Percentiles rank a stretch among this genome's conserved stretches.
Conservation (phyloP, 805 yeast species). For the Candida dajiaensis region DNA sequence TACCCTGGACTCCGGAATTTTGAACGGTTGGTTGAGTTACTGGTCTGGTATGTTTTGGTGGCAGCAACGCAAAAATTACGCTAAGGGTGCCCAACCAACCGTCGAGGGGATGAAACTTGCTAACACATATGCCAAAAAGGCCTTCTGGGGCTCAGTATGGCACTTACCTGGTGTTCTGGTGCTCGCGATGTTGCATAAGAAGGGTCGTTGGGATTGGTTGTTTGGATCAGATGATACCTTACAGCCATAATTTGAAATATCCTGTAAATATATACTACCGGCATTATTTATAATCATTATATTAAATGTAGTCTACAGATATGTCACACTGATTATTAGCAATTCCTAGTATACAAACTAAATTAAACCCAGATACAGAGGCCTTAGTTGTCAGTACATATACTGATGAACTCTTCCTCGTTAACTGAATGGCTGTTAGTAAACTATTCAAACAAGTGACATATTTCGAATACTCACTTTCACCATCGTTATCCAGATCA, state of each 20-base stretch:
- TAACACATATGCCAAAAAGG: slow-evolving; percentile 66
- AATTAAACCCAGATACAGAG: neutral
- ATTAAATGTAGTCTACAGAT: too few species aligned
- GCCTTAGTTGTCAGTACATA: slow-evolving; percentile 63
- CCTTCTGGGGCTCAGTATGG: slow-evolving; percentile 93
- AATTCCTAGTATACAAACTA: neutral
- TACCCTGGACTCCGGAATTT: slow-evolving; percentile 70
- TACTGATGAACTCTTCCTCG: slow-evolving; percentile 85
- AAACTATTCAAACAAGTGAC: neutral
- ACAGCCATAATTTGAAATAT: neutral
- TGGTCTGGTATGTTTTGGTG: slow-evolving; percentile 80
- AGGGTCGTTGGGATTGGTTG: slow-evolving; percentile 88
- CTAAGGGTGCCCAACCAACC: slow-evolving; percentile 34
- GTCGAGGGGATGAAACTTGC: slow-evolving; percentile 57
- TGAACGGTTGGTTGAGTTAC: slow-evolving; percentile 82
- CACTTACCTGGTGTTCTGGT: slow-evolving; percentile 87
- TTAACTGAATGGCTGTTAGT: slow-evolving; percentile 33
- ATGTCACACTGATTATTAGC: too few species aligned
- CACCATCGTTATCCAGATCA: slow-evolving; percentile 95
- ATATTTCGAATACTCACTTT: slow-evolving; percentile 36
- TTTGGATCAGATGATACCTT: slow-evolving; percentile 25
- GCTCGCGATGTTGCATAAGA: slow-evolving; percentile 90
- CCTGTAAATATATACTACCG: neutral
- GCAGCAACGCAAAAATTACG: slow-evolving; percentile 65
- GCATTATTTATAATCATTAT: neutral